phyloP scores from a whole-genome alignment of 306 rosid species.

The Medicago arabica region DNA sequence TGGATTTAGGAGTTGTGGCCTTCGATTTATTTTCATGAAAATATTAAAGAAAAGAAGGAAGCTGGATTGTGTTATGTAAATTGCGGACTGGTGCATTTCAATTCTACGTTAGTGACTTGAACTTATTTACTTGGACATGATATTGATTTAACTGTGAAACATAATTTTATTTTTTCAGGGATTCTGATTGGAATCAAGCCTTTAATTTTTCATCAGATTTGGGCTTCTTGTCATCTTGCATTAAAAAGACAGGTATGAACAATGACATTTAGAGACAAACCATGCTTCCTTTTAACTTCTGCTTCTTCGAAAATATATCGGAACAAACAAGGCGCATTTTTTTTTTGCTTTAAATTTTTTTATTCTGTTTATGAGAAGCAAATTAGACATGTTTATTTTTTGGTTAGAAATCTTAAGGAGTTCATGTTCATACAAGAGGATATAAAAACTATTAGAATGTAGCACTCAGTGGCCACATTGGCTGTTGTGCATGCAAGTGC shows the following conservation, averaged over 20 bases:
- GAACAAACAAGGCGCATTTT: background rate
- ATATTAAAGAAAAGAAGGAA: background rate
- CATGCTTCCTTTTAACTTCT: conserved; percentile 22
- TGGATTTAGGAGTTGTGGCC: background rate
- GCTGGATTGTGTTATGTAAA: background rate
- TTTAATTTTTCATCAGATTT: conserved; percentile 82
- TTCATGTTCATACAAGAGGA: conserved; percentile 11
- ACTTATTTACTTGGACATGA: background rate
- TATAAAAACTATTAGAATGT: conserved; percentile 7
- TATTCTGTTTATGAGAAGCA: conserved; percentile 11
- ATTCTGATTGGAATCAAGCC: conserved; percentile 88
- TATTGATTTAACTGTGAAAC: conserved; percentile 29
- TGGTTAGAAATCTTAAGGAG: conserved; percentile 8
- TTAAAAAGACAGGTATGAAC: conserved; percentile 73
- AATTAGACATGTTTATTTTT: conserved; percentile 29
- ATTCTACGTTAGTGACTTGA: background rate
- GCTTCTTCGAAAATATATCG: conserved; percentile 16
- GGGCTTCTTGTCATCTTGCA: conserved; percentile 82
- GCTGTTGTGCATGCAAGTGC: no score
- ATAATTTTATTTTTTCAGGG: conserved; percentile 58
- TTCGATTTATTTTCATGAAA: background rate
- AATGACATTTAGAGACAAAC: conserved; percentile 30
- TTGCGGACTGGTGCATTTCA: background rate
- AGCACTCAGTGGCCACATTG: no score
- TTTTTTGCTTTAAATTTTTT: conserved; percentile 27